Base-by-base conservation (phyloP, 1,139 yeast species). In the Wickerhamomyces sp. region DNA sequence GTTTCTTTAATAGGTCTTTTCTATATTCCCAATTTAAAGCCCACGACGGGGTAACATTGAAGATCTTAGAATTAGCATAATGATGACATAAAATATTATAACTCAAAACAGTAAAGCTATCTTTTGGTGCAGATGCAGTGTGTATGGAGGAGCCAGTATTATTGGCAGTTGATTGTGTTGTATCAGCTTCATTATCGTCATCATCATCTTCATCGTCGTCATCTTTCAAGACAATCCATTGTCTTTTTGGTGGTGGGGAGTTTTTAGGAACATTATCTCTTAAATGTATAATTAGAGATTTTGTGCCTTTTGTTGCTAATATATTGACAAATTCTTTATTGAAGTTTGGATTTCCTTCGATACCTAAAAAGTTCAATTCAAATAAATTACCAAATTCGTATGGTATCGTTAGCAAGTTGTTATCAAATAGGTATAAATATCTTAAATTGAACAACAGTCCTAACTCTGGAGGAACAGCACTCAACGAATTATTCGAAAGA, bases 1-100 rank as follows among this genome's bases (percentile, higher is more conserved):
- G 96, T 49, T 82, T 79, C 46, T 81, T 76, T 48, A 92, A 72
- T 37, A 76, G 69, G 43, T 82, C 80, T 57, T 83, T 78, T 64
- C 99, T 81, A 63, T 83, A 89, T n/a, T 84, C 85, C 97, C 97
- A 90, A 39, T 81, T 78, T 47, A 92, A 73, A 7, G 97, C 98
- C 98, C 98, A 92, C 2, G 95, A 80, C 24, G 97, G 97, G 2
- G 97, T 89, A 59, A 87, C 92, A 54, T 86, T 90, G 61, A 87
- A 94, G 84, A 90, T 74, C 60, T 81, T 85, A 17, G 94, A 76
- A 9, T 97, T 89, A 4, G 97, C 97, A 67, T 90, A 90, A 60
- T 85, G 95, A 59, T 92, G 97, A 63, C 98, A 92, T 58, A 92
- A 71, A 3, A 95, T 87, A 61, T 92, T 92, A 68, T 89, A 92